Base-by-base conservation (phyloP, 305 asterid species). In the Petunia hybrid region DNA sequence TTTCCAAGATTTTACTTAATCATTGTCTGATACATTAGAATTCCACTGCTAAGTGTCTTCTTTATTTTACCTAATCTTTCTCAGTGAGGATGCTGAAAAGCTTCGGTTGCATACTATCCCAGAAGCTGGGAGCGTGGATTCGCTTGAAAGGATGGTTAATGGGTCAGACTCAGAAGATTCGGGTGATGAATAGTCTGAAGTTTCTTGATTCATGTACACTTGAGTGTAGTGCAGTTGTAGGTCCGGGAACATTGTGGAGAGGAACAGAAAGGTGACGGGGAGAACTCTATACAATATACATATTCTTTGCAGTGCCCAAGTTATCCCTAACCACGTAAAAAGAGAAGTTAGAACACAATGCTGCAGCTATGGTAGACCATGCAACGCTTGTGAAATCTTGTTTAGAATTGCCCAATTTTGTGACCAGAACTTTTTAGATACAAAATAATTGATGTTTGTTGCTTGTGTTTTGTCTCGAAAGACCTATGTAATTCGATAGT, bases 11-110 rank as follows among this genome's bases (percentile, higher is more conserved):
- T 43, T 79, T 81, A 67, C 38, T 22, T 6, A 40, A 5, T 6
- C 43, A 53, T 57, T 48, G 39, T 75, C 41, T 59, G 6, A 64
- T 55, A 60, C 8, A 68, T 81, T 46, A 36, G 70, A 59, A 82
- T 71, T 81, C 42, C 35, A 42, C 84, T 80, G 39, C 62, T 51
- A 45, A 12, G 43, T 36, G 48, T 53, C 2, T 36, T 63, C 59
- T 75, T 51, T 79, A 63, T 43, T 41, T 64, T 64, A 46, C 60
- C 55, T 46, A 65, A 75, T 43, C 41, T 38, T 77, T 80, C 79
- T 22, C 94, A 95, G 99, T 83, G 99, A 93, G 87, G 99, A 94
- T 88, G 97, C 98, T 2, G 97, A 92, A 88, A 91, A 91, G 88
- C 94, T 96, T 60, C 89, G 99, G 82, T 85, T 90, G 80, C 97